Evolutionary conservation across 768 basidiomycete species (phyloP).

Genomic region (Crassisporium funariophilum): DNA sequence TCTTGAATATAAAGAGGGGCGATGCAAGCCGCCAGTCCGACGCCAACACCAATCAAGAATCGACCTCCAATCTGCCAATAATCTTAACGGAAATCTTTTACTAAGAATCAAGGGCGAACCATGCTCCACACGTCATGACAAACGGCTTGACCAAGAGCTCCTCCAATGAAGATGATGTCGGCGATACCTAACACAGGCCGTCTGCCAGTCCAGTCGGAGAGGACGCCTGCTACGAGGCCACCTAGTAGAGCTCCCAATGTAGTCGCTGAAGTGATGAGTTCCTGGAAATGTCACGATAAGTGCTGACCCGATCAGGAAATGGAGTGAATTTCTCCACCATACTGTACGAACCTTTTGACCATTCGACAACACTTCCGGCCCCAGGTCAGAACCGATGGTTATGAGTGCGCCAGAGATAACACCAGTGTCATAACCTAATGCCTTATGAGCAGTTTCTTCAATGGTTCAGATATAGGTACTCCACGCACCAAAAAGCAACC

Average conservation of each 20-base stretch:
- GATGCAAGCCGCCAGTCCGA: conserved; percentile 75
- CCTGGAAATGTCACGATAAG: conserved; percentile 39
- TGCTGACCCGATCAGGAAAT: too few relatives aligned
- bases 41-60: conserved; percentile 74
- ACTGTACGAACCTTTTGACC: conserved; percentile 73
- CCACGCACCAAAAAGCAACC: conserved; percentile 68
- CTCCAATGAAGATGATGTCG: conserved; percentile 73
- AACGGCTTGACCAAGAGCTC: conserved; percentile 71
- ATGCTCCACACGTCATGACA: conserved; percentile 71
- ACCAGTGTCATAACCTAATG: conserved; percentile 76
- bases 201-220: conserved; percentile 74
- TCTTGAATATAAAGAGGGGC: conserved; percentile 87
- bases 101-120: conserved; percentile 38
- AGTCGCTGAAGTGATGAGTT: conserved; percentile 79
- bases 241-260: conserved; percentile 79
- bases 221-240: conserved; percentile 66
- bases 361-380: conserved; percentile 54
- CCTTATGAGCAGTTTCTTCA: background rate
- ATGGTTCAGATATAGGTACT: background rate
- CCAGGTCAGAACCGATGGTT: conserved; percentile 68
- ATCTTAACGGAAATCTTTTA: background rate
- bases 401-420: conserved; percentile 83
- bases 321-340: too few relatives aligned
- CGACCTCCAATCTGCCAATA: conserved; percentile 60
- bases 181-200: conserved; percentile 65